These are phyloP conservation scores for Alisma plantagoaquatica DNA, from an alignment of 106 monocot genomes.

Conservation along the genomic window DNA sequence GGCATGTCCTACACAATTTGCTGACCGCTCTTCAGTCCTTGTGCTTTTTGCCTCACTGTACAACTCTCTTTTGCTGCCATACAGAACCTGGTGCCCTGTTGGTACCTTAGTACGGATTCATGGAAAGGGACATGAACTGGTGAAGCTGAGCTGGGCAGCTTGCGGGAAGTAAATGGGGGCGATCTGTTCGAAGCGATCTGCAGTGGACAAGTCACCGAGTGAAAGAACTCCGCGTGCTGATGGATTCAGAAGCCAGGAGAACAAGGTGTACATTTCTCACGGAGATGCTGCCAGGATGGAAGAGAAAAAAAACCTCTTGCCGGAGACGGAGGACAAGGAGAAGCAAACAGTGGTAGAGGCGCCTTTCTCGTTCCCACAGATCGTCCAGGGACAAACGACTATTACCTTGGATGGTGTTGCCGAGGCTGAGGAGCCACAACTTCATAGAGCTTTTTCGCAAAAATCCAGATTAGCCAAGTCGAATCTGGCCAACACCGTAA, in stretches of 20 bases:
- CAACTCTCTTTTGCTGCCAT: no score
- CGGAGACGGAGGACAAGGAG: slow-evolving; percentile 13
- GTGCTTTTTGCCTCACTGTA: no score
- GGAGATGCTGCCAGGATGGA: not conserved
- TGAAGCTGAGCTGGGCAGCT: no score
- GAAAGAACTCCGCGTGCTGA: slow-evolving; percentile 44
- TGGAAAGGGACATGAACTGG: no score
- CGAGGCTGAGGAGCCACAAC: slow-evolving; percentile 29
- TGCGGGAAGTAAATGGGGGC: slow-evolving; percentile 65
- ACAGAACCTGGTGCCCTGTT: no score
- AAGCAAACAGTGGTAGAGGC: slow-evolving; percentile 27
- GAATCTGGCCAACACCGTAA: slow-evolving; percentile 23
- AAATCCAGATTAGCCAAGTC: slow-evolving; percentile 41
- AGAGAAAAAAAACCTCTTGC: not conserved
- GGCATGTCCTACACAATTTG: no score
- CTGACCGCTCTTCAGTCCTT: no score
- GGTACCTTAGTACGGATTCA: no score
- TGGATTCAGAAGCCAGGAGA: slow-evolving; percentile 25
- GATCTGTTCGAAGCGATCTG: slow-evolving; percentile 54
- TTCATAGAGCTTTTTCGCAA: slow-evolving; percentile 42
- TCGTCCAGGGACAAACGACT: not conserved
- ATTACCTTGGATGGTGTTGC: not conserved
- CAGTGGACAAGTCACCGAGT: slow-evolving; percentile 81
- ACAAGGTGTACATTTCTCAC: slow-evolving; percentile 2
- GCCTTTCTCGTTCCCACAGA: slow-evolving; percentile 26